phyloP scores from a whole-genome alignment of 352 stramenopile genomes.

The Globisporangium sylvaticum region DNA sequence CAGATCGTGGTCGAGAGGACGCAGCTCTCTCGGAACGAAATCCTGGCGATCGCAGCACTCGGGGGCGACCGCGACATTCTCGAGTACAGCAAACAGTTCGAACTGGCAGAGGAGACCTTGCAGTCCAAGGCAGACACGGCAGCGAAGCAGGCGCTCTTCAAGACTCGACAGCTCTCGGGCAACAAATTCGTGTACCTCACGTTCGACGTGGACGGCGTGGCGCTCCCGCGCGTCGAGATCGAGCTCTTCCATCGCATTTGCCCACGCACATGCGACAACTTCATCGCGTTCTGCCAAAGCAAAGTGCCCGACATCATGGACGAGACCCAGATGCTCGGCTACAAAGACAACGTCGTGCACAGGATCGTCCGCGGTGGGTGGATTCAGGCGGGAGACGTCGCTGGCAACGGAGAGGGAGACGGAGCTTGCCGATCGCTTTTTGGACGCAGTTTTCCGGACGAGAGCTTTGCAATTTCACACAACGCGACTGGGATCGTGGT shows the following conservation, averaged over 20 bases:
- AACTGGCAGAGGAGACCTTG: slow-evolving; percentile 43
- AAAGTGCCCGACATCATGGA: slow-evolving; percentile 40
- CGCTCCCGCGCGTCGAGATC: slow-evolving; percentile 58
- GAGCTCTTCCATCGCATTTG: slow-evolving; percentile 64
- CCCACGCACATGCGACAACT: slow-evolving; percentile 71
- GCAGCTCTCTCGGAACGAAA: slow-evolving; percentile 42
- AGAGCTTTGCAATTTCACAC: slow-evolving; percentile 70
- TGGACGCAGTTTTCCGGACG: slow-evolving; percentile 59
- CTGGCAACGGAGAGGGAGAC: slow-evolving; percentile 37
- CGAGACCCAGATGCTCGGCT: slow-evolving; percentile 38
- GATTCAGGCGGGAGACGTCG: slow-evolving; percentile 73
- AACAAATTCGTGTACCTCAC: slow-evolving; percentile 59
- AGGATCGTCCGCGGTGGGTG: slow-evolving; percentile 60
- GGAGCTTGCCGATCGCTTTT: slow-evolving; percentile 54
- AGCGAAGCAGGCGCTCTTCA: slow-evolving; percentile 37
- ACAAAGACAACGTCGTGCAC: slow-evolving; percentile 54
- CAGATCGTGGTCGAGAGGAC: slow-evolving; percentile 49
- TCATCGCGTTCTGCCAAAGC: slow-evolving; percentile 62
- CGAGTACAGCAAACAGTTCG: slow-evolving; percentile 24
- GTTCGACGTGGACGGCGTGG: slow-evolving; percentile 58
- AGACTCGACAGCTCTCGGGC: slow-evolving; percentile 40
- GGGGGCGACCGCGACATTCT: slow-evolving; percentile 21
- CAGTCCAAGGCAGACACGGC: slow-evolving; percentile 42
- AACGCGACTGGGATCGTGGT: slow-evolving; percentile 59
- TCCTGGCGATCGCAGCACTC: slow-evolving; percentile 56